Evolutionary conservation across 2,329 filamentous ascomycete species (phyloP).

Genomic region (Parascedosporium putredinis): DNA sequence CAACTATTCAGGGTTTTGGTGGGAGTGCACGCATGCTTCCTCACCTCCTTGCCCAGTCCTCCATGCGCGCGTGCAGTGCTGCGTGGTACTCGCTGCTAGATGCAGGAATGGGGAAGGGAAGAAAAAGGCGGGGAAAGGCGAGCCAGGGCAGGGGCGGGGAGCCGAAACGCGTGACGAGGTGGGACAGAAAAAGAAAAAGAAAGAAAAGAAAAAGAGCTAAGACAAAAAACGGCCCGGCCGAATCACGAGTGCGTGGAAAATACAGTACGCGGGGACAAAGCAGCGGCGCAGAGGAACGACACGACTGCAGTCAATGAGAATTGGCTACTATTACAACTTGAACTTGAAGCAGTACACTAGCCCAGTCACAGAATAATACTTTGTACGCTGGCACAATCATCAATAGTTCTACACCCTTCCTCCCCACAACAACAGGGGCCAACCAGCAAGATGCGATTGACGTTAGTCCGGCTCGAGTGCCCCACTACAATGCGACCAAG

Average conservation of each 20-base stretch:
- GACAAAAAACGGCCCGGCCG: too few relatives aligned
- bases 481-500: background rate
- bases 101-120: constrained; percentile 1
- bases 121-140: constrained; percentile 1
- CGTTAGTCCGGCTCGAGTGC: background rate
- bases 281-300: too few relatives aligned
- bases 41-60: background rate
- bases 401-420: background rate
- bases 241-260: too few relatives aligned
- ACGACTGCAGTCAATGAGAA: too few relatives aligned
- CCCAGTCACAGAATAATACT: too few relatives aligned
- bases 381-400: too few relatives aligned
- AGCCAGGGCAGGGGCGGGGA: background rate
- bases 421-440: background rate
- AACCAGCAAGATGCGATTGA: background rate
- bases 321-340: too few relatives aligned
- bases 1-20: too few relatives aligned
- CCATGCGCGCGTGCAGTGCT: background rate
- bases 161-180: too few relatives aligned
- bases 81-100: background rate
- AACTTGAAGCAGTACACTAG: too few relatives aligned
- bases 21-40: too few relatives aligned
- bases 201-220: background rate
- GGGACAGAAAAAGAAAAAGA: background rate
- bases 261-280: too few relatives aligned